Percentiles rank a stretch among this genome's conserved stretches.
These are phyloP conservation scores for Albizia julibrissin DNA, from an alignment of 306 rosid genomes.

Conservation along the genomic window DNA sequence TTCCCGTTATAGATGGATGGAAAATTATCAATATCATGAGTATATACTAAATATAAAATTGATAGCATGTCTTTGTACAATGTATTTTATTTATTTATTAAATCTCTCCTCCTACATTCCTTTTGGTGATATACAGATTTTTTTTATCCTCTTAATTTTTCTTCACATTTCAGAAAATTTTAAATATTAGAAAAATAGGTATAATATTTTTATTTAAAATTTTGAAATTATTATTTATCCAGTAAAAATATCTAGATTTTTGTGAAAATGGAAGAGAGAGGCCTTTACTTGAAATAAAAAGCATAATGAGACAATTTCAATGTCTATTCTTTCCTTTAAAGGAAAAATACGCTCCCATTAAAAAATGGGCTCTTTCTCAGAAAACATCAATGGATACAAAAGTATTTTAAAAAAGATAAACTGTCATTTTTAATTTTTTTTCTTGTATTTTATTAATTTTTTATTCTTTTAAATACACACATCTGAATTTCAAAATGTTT, in stretches of 20 bases:
- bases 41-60: too few relatives aligned
- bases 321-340: not conserved
- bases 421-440: not conserved
- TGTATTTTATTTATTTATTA: too few relatives aligned
- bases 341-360: not conserved
- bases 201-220: too few relatives aligned
- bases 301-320: not conserved
- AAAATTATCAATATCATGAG: too few relatives aligned
- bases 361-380: not conserved
- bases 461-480: not conserved
- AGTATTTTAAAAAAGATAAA: not conserved
- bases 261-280: not conserved
- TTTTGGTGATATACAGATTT: not conserved
- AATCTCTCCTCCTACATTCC: not conserved
- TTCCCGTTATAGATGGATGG: not conserved
- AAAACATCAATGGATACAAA: not conserved
- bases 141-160: too few relatives aligned
- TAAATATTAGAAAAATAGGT: not conserved
- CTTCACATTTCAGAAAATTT: not conserved
- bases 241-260: too few relatives aligned
- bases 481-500: too few relatives aligned
- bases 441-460: too few relatives aligned
- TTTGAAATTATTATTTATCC: not conserved
- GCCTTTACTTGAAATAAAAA: not conserved
- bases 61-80: not conserved